Base-by-base conservation (phyloP, 1,284 basidiomycete genomes). In the Trichosporon faecale region DNA sequence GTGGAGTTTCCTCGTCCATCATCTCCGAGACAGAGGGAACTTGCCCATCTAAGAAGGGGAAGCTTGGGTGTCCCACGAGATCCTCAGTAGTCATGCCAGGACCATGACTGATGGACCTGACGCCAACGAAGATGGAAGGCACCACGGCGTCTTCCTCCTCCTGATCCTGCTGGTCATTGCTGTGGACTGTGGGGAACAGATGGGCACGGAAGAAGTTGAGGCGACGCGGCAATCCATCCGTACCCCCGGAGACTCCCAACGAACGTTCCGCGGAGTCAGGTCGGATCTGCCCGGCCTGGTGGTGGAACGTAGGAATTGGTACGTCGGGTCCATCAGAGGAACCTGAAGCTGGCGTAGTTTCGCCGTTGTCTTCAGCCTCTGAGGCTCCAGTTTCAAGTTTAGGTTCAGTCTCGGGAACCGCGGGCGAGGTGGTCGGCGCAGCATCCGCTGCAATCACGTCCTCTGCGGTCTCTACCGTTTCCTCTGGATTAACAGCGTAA, bases 171-270 rank as follows among this genome's bases (percentile, higher is more conserved):
- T 67, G 61, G 31, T 70, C 66, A 7, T 70, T 64, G 8, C 40
- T 64, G n/a, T 72, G 69, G 3, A 76, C 69, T 2, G 80, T 75
- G 7, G 82, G 80, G 72, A 83, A 83, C 18, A 81, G 71, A 66
- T 82, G 81, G 7, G 80, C 81, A n/a, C 82, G 77, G 80, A 83
- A 83, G 68, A 83, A 82, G 74, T 82, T 83, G 66, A 83, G 76
- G n/a, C 77, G 74, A 14, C 80, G 74, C 0, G 80, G 78, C 7
- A 68, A 63, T 44, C 78, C 78, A 18, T 78, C 74, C 1, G 55
- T 49, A 12, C 77, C 78, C 7, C 76, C 78, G 0, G 73, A 71
- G 18, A 80, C 77, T 49, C 77, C 78, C 0, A 66, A 65, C 9
- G 55, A 63, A 3, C 40, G 60, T 5, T 33, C 33, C 2, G 40